Base-by-base conservation (phyloP, 2,329 filamentous ascomycete species). In the Aspergillus piperis region DNA sequence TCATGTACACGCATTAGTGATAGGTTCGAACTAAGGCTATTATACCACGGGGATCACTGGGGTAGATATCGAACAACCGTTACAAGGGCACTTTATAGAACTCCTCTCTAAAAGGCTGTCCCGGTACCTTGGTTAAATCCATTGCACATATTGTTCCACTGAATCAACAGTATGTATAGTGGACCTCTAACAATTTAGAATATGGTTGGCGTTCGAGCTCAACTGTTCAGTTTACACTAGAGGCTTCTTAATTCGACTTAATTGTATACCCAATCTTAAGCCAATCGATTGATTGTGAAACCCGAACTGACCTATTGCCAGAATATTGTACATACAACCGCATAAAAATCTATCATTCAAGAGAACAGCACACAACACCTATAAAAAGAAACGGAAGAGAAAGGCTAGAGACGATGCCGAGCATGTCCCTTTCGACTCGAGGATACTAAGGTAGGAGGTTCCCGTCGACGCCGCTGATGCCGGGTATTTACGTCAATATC, bases 401-500 rank as follows among this genome's bases (percentile, higher is more conserved):
- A 63, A 62, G 32, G 59, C 41, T 62, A 60, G 52, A 67, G 59
- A 64, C 53, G 60, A 63, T 62, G 66, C 59, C 63, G 50, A 66
- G 49, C 48, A 64, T 62, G 64, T 63, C 60, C 59, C 62, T 64
- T 64, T 67, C 60, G 59, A 64, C 61, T 60, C 61, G 61, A 64
- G 62, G 49, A 59, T 62, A 59, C 59, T 58, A 63, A 57, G 62
- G 57, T 44, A 63, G 32, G 32, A 36, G 44, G 54, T 61, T 56
- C 66, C 61, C 59, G 61, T 66, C 68, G 65, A 69, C 65, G 66
- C 68, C 68, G 61, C 56, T 62, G 60, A 70, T 70, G 68, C 68
- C 66, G 61, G 63, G 62, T 69, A 70, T 68, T 62, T 70, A 68
- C 64, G 66, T 70, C 64, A 64, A 64, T 59, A 60, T 70, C 68